phyloP scores from a whole-genome alignment of 2,329 filamentous ascomycete species.

The Thielaviopsis euricoi region DNA sequence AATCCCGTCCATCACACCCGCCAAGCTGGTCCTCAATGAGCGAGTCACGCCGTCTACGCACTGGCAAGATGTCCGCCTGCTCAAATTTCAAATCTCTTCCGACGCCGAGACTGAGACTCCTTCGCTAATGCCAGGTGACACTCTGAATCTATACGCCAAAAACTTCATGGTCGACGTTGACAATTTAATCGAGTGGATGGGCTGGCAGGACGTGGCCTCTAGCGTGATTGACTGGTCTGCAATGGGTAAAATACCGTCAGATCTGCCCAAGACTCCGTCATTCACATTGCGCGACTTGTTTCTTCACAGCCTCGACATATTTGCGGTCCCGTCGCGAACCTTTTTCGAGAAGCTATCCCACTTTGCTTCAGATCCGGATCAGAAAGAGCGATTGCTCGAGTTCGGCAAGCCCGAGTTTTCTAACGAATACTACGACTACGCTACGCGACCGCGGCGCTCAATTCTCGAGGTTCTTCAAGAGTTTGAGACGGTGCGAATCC shows the following conservation, averaged over 20 bases:
- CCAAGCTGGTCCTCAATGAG: constrained; percentile 45
- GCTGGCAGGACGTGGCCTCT: constrained; percentile 61
- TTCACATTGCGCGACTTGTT: constrained; percentile 59
- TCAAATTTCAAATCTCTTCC: constrained; percentile 39
- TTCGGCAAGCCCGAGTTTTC: constrained; percentile 65
- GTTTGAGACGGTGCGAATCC: constrained; percentile 70
- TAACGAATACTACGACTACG: constrained; percentile 93
- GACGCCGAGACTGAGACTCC: constrained; percentile 13
- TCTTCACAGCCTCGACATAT: constrained; percentile 73
- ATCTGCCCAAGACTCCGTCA: background rate
- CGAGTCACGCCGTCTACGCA: constrained; percentile 61
- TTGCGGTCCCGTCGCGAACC: constrained; percentile 68
- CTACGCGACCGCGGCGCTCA: constrained; percentile 72
- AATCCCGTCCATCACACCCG: constrained; percentile 14
- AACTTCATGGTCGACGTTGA: constrained; percentile 75
- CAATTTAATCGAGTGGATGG: constrained; percentile 60
- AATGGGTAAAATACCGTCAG: constrained; percentile 2
- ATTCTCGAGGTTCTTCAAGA: constrained; percentile 88
- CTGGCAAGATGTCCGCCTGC: constrained; percentile 84
- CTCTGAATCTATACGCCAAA: constrained; percentile 68
- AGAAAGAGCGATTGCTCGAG: constrained; percentile 68
- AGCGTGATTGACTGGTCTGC: constrained; percentile 31
- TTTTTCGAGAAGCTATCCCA: constrained; percentile 70
- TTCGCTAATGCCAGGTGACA: constrained; percentile 53
- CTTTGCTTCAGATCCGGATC: constrained; percentile 54